A percentile compares a stretch with the other conserved stretches of the same genome.
Evolutionary conservation across 331 rosid genomes (phyloP).

Genomic region (Quercus tomentella): DNA sequence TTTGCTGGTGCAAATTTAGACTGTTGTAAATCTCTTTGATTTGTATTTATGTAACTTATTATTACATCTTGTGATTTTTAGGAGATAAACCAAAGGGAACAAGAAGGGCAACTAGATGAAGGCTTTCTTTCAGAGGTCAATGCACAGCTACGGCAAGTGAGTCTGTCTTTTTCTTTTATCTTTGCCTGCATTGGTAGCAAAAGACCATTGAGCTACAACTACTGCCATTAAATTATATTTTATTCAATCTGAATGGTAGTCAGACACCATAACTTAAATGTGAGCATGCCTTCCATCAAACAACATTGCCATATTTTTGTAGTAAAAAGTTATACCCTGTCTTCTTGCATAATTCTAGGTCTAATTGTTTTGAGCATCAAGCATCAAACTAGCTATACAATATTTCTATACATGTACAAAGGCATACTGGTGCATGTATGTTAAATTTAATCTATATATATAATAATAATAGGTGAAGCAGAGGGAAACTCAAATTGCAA

Average conservation of each 20-base stretch:
- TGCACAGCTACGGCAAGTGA: conserved; percentile 90
- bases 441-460: background rate
- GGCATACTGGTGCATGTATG: background rate
- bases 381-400: background rate
- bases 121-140: conserved; percentile 93
- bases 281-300: background rate
- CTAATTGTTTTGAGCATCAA: background rate
- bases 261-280: background rate
- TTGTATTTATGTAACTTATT: conserved; percentile 5
- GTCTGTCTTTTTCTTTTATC: conserved; percentile 17
- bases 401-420: background rate
- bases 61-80: conserved; percentile 25
- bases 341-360: background rate
- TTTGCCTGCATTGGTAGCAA: conserved; percentile 6
- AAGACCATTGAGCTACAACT: background rate
- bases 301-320: background rate
- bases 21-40: background rate
- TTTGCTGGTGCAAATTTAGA: background rate
- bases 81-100: conserved; percentile 73
- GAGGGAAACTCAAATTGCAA: too few relatives aligned
- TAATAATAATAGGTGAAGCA: too few relatives aligned
- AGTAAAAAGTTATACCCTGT: background rate
- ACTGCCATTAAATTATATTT: background rate
- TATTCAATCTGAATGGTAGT: background rate
- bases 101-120: conserved; percentile 86